Base-by-base conservation (phyloP, 768 basidiomycete genomes). In the Mycena latifolia region DNA sequence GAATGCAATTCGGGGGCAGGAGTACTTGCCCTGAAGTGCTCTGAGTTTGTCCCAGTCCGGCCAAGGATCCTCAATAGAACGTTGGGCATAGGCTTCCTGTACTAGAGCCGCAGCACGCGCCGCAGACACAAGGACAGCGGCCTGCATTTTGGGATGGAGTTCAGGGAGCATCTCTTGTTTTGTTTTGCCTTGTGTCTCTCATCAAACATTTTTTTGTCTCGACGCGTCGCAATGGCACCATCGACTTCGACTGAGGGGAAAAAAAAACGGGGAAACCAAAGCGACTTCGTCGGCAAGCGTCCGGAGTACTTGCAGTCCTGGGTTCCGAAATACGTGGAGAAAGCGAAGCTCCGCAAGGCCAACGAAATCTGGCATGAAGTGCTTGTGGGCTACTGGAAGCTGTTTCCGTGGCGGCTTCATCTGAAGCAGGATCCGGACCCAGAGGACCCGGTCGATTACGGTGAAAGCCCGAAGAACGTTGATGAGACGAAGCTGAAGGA, bases 211-310 rank as follows among this genome's bases (percentile, higher is more conserved):
- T 33, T 33, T 12, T 33, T 12, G 5, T 33, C 22, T 43, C 18
- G 24, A 45, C 28, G 28, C 20, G 28, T 28, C 5, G 24, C 10
- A 35, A 6, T 5, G 11, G 9, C 39, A 15, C 39, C 39, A n/a
- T n/a, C 39, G 20, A 41, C n/a, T n/a, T n/a, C n/a, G 20, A 15
- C 14, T n/a, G 20, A 22, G 24, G 6, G 12, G 28, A 35, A 18
- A 33, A 54, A 24, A 54, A 62, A 54, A 25, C 41, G 17, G 9
- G 61, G 61, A 2, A 46, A 53, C 3, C 41, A 41, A 2, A 35
- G 61, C 24, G 61, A 62, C 15, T 54, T 62, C 14, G 39, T n/a
- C 4, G 61, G 61, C 9, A 17, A 45, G n/a, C 52, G 61, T 28
- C 14, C 3, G 14, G 61, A 54, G 5, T 37, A 33, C 20, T 29